Conservation (phyloP, 108 stramenopile species). For the Nitzschia inconspicua region DNA sequence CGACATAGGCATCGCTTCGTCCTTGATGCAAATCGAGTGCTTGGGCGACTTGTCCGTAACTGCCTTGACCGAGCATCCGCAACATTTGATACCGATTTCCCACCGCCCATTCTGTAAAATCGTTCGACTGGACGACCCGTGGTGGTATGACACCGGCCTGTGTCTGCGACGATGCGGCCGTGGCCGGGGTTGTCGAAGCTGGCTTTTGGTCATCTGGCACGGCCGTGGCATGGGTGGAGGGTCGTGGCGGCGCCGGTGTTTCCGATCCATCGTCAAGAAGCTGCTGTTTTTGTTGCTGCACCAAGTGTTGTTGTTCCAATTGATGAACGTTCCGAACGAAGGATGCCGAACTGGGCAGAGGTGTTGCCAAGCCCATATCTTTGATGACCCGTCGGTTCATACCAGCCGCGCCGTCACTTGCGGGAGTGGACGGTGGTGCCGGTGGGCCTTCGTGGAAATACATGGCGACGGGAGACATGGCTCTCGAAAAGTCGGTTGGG, state of each 20-base stretch:
- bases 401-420: conserved; percentile 11
- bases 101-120: conserved; percentile 91
- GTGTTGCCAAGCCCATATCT: conserved; percentile 16
- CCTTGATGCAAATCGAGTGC: conserved; percentile 66
- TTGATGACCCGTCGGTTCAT: not conserved
- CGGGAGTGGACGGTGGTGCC: conserved; percentile 58
- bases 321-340: conserved; percentile 31
- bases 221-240: not conserved
- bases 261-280: conserved; percentile 25
- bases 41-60: conserved; percentile 97
- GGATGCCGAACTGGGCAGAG: conserved; percentile 25
- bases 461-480: conserved; percentile 14
- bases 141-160: not conserved
- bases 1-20: conserved; percentile 67
- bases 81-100: conserved; percentile 84
- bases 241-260: conserved; percentile 37
- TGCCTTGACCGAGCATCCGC: conserved; percentile 88
- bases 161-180: not conserved
- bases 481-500: not conserved
- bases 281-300: conserved; percentile 10
- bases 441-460: conserved; percentile 35
- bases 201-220: not conserved
- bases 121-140: conserved; percentile 26
- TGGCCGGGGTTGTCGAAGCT: not conserved
- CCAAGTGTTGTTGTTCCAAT: conserved; percentile 22